Evolutionary conservation across 148 eudicot genomes (phyloP), one percentile per base, ranked within the genome.

Genomic region (Drosera capensis): DNA sequence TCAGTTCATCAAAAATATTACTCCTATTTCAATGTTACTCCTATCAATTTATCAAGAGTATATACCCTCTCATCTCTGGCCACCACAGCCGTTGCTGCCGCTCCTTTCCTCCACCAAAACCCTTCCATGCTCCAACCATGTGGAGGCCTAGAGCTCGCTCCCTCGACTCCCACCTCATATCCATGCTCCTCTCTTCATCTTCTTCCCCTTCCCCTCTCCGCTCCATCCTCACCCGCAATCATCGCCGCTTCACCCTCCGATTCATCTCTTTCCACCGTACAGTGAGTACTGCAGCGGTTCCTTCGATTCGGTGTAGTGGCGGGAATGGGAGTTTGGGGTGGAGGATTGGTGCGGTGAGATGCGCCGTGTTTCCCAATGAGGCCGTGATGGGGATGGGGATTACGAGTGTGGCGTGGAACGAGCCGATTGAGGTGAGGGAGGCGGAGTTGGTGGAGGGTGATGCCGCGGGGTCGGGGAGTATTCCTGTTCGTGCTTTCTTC

Each of bases 401-500:
- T 20, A 39, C 30, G 11, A 22, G 54, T 1, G 37, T 66, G 40
- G 78, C 71, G 30, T 70, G 85, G 86, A 65, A 65, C 35, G 80
- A 68, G 23, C 60, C 68, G 1, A 42, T 73, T 3, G 42, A 23
- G 7, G 38, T 2, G 1, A 34, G 7, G 4, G 59, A 57, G 17
- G 28, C 64, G 25, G 66, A 56, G 15, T 35, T 45, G 7, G 35
- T 5, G 13, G 50, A 23, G 30, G 37, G 44, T 55, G 57, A 56
- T 57, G 24, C 59, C 34, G 54, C 57, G 45, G 55, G 74, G 17
- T 40, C 69, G 45, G 55, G 74, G 17, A 36, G 67, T 26, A 79
- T 87, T 59, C 82, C 85, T 51, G 96, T 87, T 54, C 71, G 85
- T 52, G 96, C 96, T 37, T 87, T 63, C 50, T 79, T 87, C 62